Evolutionary conservation across 352 stramenopile genomes (phyloP).

Genomic region (Albugo laibachii): DNA sequence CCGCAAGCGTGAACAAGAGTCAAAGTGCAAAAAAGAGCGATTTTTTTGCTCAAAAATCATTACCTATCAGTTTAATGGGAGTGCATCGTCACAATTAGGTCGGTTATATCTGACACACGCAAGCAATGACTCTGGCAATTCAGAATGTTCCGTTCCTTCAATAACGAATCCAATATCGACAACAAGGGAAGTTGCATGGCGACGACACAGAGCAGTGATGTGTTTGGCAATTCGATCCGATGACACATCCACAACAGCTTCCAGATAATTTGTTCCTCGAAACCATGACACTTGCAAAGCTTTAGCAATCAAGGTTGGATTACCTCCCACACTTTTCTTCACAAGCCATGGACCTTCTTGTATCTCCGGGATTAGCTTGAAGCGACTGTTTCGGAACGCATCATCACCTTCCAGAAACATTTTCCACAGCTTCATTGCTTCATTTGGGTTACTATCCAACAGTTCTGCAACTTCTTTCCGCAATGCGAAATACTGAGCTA

Average conservation of each 20-base stretch:
- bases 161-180: slow-evolving; percentile 70
- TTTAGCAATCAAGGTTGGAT: slow-evolving; percentile 57
- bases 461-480: slow-evolving; percentile 9
- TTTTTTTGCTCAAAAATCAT: too few relatives aligned
- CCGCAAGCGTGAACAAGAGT: too few relatives aligned
- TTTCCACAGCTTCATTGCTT: slow-evolving; percentile 22
- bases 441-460: background rate
- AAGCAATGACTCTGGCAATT: slow-evolving; percentile 66
- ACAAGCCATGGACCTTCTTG: slow-evolving; percentile 65
- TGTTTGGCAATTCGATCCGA: slow-evolving; percentile 57
- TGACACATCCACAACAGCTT: slow-evolving; percentile 57
- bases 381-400: slow-evolving; percentile 37
- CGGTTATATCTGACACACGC: slow-evolving; percentile 60
- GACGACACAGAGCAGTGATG: slow-evolving; percentile 53
- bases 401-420: slow-evolving; percentile 41
- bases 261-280: slow-evolving; percentile 36
- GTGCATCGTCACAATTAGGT: slow-evolving; percentile 15
- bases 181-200: slow-evolving; percentile 34
- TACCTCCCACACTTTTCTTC: slow-evolving; percentile 55
- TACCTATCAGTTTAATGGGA: too few relatives aligned
- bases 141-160: slow-evolving; percentile 36
- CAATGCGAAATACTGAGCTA: slow-evolving; percentile 55
- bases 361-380: slow-evolving; percentile 67
- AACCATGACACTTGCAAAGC: slow-evolving; percentile 40
- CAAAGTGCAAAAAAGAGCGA: too few relatives aligned